phyloP scores from a whole-genome alignment of 2,329 filamentous ascomycete species.

The Colletotrichum sp. region DNA sequence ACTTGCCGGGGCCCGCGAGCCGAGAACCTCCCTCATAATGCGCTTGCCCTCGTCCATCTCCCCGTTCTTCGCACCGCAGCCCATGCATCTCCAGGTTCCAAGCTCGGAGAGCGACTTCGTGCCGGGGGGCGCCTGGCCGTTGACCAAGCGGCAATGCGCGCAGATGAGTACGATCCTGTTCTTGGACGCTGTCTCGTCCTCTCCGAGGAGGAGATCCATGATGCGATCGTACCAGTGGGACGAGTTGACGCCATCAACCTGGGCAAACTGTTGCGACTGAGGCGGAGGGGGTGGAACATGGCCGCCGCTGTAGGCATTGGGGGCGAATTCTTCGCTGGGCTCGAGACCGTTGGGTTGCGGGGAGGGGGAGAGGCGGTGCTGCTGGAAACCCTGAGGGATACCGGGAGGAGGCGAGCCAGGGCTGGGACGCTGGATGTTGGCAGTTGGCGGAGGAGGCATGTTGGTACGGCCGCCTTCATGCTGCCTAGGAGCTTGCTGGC shows the following conservation, averaged over 20 bases:
- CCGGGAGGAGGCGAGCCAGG: conserved; percentile 31
- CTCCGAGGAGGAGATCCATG: conserved; percentile 87
- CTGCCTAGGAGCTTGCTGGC: conserved; percentile 21
- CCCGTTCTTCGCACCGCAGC: conserved; percentile 84
- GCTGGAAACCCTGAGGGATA: neutral
- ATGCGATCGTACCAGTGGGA: conserved; percentile 93
- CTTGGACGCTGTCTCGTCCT: conserved; percentile 91
- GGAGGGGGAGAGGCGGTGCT: conserved; percentile 24
- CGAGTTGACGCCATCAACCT: conserved; percentile 6
- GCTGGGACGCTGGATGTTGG: conserved; percentile 58
- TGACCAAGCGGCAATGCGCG: conserved; percentile 80
- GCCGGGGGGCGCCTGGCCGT: conserved; percentile 93
- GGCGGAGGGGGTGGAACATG: conserved; percentile 27
- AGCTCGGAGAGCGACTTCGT: conserved; percentile 77
- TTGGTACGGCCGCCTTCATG: conserved; percentile 44
- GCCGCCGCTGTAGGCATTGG: conserved; percentile 64
- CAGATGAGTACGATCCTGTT: conserved; percentile 92
- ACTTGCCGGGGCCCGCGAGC: conserved; percentile 22
- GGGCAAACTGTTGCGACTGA: conserved; percentile 19
- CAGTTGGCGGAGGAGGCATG: conserved; percentile 64
- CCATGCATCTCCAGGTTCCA: conserved; percentile 86
- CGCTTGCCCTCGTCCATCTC: conserved; percentile 76
- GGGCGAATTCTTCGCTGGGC: conserved; percentile 70
- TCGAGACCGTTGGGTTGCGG: conserved; percentile 34
- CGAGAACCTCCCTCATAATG: conserved; percentile 70